Percentiles rank a stretch among this genome's conserved stretches.
phyloP scores from a whole-genome alignment of 495 filamentous ascomycete genomes.

The Lasiosphaeria hispida region DNA sequence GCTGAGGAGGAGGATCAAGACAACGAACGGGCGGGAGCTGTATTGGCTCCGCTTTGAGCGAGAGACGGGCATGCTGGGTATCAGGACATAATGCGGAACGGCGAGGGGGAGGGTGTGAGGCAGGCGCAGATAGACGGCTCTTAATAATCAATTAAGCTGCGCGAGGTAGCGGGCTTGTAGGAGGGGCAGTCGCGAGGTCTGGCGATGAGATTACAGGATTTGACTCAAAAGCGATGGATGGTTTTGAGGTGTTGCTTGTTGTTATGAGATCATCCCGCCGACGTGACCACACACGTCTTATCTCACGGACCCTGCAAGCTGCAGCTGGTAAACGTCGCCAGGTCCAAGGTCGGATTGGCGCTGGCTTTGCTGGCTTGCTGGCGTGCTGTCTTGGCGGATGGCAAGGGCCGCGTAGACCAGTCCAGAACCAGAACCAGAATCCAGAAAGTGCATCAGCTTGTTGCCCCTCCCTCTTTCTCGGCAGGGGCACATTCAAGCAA shows the following conservation, averaged over 20 bases:
- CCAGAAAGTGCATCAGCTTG: too few relatives aligned
- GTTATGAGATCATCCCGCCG: constrained; percentile 17
- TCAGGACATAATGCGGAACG: constrained; percentile 16
- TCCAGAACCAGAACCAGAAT: not conserved
- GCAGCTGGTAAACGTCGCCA: too few relatives aligned
- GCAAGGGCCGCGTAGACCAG: not conserved
- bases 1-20: constrained; percentile 34
- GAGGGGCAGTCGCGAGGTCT: too few relatives aligned
- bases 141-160: too few relatives aligned
- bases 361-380: too few relatives aligned
- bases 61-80: constrained; percentile 22
- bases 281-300: not conserved
- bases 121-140: too few relatives aligned
- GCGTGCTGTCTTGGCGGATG: too few relatives aligned
- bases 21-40: constrained; percentile 41
- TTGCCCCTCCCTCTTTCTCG: not conserved
- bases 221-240: not conserved
- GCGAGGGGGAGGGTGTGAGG: not conserved
- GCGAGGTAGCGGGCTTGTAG: too few relatives aligned
- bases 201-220: not conserved
- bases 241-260: constrained; percentile 2
- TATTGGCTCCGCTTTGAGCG: constrained; percentile 20
- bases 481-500: not conserved
- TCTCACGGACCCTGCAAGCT: too few relatives aligned
- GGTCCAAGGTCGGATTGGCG: too few relatives aligned